Evolutionary conservation across 2,329 filamentous ascomycete species (phyloP).

Genomic region (Pestalotiopsis sp.): DNA sequence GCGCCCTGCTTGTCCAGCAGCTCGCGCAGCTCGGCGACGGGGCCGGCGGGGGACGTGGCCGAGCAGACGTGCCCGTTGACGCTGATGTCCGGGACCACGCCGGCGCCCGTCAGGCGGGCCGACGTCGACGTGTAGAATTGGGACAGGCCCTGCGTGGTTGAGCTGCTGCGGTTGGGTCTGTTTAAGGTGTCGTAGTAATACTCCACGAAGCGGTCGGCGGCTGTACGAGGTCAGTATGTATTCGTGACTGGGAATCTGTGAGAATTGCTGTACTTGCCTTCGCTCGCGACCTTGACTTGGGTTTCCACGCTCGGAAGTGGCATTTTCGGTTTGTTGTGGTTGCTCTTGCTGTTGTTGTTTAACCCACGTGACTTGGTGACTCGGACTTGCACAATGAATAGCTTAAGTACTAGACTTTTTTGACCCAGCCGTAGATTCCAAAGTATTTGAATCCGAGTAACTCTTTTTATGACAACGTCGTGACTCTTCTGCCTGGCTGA

Average conservation of each 20-base stretch:
- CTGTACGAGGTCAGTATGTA: constrained; percentile 41
- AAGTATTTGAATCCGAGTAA: background rate
- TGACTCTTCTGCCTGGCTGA: background rate
- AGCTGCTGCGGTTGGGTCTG: constrained; percentile 49
- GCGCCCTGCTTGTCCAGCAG: constrained; percentile 63
- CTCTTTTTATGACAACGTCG: background rate
- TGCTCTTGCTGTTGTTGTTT: background rate
- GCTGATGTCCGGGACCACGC: constrained; percentile 66
- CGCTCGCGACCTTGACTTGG: constrained; percentile 35
- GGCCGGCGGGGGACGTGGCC: constrained; percentile 19
- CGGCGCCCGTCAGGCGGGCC: constrained; percentile 49
- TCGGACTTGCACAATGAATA: background rate
- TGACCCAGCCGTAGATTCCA: background rate
- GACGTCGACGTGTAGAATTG: constrained; percentile 71
- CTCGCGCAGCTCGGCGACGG: constrained; percentile 65
- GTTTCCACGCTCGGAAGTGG: constrained; percentile 24
- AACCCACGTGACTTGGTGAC: background rate
- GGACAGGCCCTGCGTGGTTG: constrained; percentile 51
- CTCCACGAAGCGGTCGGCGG: constrained; percentile 71
- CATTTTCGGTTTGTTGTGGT: constrained; percentile 15
- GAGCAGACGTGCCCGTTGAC: constrained; percentile 73
- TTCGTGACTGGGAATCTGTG: background rate
- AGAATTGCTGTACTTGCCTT: constrained; percentile 27
- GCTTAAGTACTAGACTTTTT: background rate
- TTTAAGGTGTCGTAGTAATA: constrained; percentile 77